Conservation (phyloP, 2,329 filamentous ascomycete genomes). For the Xylariaceae sp. region DNA sequence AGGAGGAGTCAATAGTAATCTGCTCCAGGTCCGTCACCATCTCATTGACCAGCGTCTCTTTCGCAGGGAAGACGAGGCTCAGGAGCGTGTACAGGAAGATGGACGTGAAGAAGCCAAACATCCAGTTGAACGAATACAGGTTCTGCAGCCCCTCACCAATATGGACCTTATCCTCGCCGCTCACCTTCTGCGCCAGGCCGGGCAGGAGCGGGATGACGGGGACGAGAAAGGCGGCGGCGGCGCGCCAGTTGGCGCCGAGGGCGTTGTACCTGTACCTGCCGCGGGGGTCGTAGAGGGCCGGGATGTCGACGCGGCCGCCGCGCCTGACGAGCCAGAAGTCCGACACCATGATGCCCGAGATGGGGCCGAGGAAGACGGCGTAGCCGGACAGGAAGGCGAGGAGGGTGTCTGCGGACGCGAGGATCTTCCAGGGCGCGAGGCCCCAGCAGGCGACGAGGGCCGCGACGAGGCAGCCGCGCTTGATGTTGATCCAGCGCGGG, state of each 20-base stretch:
- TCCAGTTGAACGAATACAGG: slow-evolving; percentile 61
- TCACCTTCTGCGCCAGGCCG: slow-evolving; percentile 44
- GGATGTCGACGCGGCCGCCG: slow-evolving; percentile 45
- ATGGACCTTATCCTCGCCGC: slow-evolving; percentile 22
- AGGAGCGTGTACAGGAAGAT: slow-evolving; percentile 50
- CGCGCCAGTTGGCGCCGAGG: slow-evolving; percentile 57
- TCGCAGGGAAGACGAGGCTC: slow-evolving; percentile 42
- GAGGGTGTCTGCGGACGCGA: slow-evolving; percentile 52
- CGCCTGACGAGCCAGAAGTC: slow-evolving; percentile 56
- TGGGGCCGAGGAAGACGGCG: slow-evolving; percentile 57
- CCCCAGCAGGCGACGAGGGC: slow-evolving; percentile 51
- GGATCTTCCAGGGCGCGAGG: slow-evolving; percentile 61
- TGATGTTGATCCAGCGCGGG: slow-evolving; percentile 50
- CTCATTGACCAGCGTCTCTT: slow-evolving; percentile 41
- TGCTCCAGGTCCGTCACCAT: slow-evolving; percentile 35
- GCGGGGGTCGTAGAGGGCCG: slow-evolving; percentile 32
- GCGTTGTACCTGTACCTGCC: slow-evolving; percentile 40
- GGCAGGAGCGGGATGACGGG: slow-evolving; percentile 53
- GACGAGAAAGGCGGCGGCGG: slow-evolving; percentile 50
- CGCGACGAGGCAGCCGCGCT: slow-evolving; percentile 49
- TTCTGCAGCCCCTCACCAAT: slow-evolving; percentile 42
- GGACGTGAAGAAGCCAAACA: slow-evolving; percentile 54
- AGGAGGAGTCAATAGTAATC: slow-evolving; percentile 21
- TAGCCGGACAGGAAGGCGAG: slow-evolving; percentile 59
- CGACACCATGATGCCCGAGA: slow-evolving; percentile 53